Evolutionary conservation across 768 basidiomycete genomes (phyloP), one percentile per base, ranked within the genome.

Genomic region (Naganishia kalamii): DNA sequence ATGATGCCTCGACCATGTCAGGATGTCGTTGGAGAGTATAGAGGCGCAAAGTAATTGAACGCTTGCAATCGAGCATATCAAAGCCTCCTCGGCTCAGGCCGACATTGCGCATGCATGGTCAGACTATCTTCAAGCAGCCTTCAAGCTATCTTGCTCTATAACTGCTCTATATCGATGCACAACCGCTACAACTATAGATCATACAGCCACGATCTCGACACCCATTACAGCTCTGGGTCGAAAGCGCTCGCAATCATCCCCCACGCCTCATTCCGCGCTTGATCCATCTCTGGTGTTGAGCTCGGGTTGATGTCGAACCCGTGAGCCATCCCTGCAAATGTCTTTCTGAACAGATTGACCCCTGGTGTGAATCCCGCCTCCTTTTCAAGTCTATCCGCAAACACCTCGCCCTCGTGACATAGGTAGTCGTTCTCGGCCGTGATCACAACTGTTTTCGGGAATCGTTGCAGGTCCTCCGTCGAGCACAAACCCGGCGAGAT

Each of bases 361-460:
- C 65, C 65, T 4, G 29, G 23, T 17, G 48, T 51, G 59, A 60
- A 65, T 1, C 65, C 65, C 15, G 65, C 65, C 49, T 65, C 57
- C 44, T 65, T 35, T 25, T 60, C 65, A 5, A 65, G 23, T 15
- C 65, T 54, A 59, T 61, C 57, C 30, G 65, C 65, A 44, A 65
- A 65, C n/a, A 65, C 40, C 57, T 65, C 65, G 30, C 65, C 65
- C 50, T 65, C 65, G 3, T 40, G 47, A 25, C 65, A 65, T 10
- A 65, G 30, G 44, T 65, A 65, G 41, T 65, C 65, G 46, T 65
- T 65, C 37, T 65, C 65, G 3, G 65, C 65, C 30, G 59, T 65
- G 11, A 65, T 49, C 3, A 65, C 59, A 27, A 65, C 44, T 4
- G 59, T 61, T 46, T 60, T 65, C 5, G 65, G 65, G 33, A 65